A percentile compares a stretch with the other conserved stretches of the same genome.
These are phyloP conservation scores for Monosporozyma unispora DNA, from an alignment of 805 yeast genomes.

Conservation along the genomic window DNA sequence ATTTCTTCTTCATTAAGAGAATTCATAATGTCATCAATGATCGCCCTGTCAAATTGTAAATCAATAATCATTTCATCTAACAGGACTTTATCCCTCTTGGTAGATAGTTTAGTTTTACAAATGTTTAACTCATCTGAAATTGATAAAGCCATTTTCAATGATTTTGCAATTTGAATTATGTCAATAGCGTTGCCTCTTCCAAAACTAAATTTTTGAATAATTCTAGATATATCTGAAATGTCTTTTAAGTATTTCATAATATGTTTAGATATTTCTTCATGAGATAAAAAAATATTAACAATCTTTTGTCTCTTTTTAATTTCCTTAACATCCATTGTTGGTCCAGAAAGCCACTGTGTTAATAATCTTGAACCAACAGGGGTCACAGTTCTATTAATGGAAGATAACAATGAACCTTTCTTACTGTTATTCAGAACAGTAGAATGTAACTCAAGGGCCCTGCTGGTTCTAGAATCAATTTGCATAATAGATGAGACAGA, in stretches of 20 bases:
- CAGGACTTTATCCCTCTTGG: slow-evolving; percentile 9
- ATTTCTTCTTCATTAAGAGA: slow-evolving; percentile 36
- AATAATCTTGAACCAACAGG: slow-evolving; percentile 74
- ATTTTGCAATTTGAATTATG: slow-evolving; percentile 35
- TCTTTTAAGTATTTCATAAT: slow-evolving; percentile 34
- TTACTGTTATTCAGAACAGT: slow-evolving; percentile 48
- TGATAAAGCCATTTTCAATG: slow-evolving; percentile 23
- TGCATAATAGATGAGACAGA: slow-evolving; percentile 49
- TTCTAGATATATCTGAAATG: slow-evolving; percentile 50
- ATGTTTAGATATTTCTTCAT: slow-evolving; percentile 23
- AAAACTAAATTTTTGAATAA: slow-evolving; percentile 49
- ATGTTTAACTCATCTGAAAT: slow-evolving; percentile 23
- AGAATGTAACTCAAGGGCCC: slow-evolving; percentile 61
- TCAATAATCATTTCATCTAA: slow-evolving; percentile 18
- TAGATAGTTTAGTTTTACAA: slow-evolving; percentile 17
- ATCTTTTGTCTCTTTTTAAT: slow-evolving; percentile 47
- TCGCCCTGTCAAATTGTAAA: slow-evolving; percentile 29
- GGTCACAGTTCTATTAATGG: slow-evolving; percentile 67
- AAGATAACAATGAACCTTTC: slow-evolving; percentile 64
- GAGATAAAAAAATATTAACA: slow-evolving; percentile 36
- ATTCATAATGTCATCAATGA: slow-evolving; percentile 36
- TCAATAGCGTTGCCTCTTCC: slow-evolving; percentile 39
- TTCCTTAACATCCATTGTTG: slow-evolving; percentile 51
- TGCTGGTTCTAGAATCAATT: slow-evolving; percentile 71
- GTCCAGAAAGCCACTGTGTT: slow-evolving; percentile 74